Conservation (phyloP, 1,284 basidiomycete species). For the Somion occarium region DNA sequence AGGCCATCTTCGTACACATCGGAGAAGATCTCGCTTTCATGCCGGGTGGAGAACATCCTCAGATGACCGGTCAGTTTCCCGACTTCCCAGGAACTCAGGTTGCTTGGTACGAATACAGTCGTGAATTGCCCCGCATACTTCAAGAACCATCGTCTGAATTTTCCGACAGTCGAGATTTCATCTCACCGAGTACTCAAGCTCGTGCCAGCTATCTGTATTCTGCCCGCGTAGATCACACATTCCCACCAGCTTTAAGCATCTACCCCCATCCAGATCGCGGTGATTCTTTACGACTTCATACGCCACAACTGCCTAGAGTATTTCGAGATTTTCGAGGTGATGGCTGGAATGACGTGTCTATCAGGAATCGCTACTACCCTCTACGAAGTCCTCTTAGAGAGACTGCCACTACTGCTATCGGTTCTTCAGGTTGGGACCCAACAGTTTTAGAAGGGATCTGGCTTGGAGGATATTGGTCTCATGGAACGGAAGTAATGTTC, state of each 20-base stretch:
- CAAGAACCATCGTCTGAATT: slow-evolving; percentile 9
- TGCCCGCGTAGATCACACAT: not conserved
- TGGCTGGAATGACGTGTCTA: not conserved
- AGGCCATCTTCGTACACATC: not conserved
- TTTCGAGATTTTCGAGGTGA: not conserved
- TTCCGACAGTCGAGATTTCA: not conserved
- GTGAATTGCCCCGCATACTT: slow-evolving; percentile 12
- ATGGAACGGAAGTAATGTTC: slow-evolving; percentile 20
- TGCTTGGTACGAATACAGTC: slow-evolving; percentile 15
- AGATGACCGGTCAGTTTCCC: slow-evolving; percentile 1
- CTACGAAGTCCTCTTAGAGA: slow-evolving; percentile 7
- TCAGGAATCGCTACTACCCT: slow-evolving; percentile 17
- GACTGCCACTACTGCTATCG: slow-evolving; percentile 9
- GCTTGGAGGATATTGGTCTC: slow-evolving; percentile 17
- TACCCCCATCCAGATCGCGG: not conserved
- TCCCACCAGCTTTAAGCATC: not conserved
- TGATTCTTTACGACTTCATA: not conserved
- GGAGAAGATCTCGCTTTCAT: too few relatives aligned
- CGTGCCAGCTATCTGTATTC: not conserved
- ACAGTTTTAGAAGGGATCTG: slow-evolving; percentile 17
- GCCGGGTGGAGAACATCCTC: too few relatives aligned
- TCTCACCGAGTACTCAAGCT: not conserved
- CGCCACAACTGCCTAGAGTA: not conserved
- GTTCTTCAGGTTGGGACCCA: slow-evolving; percentile 8
- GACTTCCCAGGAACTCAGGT: slow-evolving; percentile 12